Percentiles rank a stretch among this genome's conserved stretches.
These are phyloP conservation scores for Aspergillus ochraceoroseus DNA, from an alignment of 2,329 filamentous ascomycete species.

Conservation along the genomic window DNA sequence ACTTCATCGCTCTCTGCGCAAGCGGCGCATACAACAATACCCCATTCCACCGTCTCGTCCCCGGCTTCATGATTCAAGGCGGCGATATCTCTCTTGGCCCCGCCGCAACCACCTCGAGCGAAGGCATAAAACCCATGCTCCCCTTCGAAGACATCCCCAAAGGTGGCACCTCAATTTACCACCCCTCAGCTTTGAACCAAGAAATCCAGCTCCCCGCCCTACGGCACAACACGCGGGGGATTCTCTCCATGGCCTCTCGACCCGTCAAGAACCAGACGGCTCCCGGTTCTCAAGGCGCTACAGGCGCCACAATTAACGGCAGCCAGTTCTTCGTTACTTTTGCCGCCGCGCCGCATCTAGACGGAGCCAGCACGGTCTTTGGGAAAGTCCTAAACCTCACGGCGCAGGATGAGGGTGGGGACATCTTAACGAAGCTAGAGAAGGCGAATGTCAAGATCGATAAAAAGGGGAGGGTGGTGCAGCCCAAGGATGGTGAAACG, in stretches of 20 bases:
- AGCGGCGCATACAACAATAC: conserved; percentile 56
- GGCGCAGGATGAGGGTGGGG: conserved; percentile 43
- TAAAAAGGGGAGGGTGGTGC: conserved; percentile 56
- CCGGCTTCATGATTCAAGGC: conserved; percentile 61
- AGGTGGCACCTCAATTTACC: conserved; percentile 53
- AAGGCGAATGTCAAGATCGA: conserved; percentile 58
- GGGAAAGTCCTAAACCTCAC: conserved; percentile 52
- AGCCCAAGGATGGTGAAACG: conserved; percentile 39
- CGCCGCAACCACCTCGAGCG: conserved; percentile 40
- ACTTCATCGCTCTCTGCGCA: conserved; percentile 63
- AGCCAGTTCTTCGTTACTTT: conserved; percentile 63
- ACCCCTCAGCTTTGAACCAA: conserved; percentile 53
- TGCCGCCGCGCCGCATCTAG: conserved; percentile 58
- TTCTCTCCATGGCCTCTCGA: conserved; percentile 57
- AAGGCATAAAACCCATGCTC: conserved; percentile 40
- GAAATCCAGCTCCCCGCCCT: conserved; percentile 56
- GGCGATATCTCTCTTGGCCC: conserved; percentile 49
- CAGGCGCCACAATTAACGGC: conserved; percentile 46
- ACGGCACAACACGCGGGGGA: conserved; percentile 54
- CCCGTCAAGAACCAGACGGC: conserved; percentile 43
- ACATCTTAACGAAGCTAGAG: conserved; percentile 50
- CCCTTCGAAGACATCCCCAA: conserved; percentile 49
- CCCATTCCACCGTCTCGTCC: conserved; percentile 60
- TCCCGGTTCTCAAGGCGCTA: conserved; percentile 43
- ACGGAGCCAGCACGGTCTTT: conserved; percentile 64